Conservation (phyloP, 2,329 filamentous ascomycete species). For the Fusarium compactum region DNA sequence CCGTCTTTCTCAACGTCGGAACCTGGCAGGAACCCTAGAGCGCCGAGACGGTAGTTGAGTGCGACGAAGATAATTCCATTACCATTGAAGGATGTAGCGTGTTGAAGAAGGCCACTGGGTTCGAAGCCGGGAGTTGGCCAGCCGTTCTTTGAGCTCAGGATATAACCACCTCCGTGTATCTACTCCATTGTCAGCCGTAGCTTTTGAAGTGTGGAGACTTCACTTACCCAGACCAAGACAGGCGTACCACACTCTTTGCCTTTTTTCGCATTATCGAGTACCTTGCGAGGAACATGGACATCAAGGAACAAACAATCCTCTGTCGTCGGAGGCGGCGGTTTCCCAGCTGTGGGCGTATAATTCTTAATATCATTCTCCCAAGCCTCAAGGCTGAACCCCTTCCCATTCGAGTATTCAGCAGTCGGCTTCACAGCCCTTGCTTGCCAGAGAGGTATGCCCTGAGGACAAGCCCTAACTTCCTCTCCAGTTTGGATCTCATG, state of each 20-base stretch:
- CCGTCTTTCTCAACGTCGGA: not conserved
- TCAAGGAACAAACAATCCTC: not conserved
- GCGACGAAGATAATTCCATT: not conserved
- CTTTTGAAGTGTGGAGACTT: too few species aligned
- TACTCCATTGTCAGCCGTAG: not conserved
- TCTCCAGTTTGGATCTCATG: not conserved
- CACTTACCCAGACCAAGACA: not conserved
- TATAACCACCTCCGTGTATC: not conserved
- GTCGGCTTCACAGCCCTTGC: not conserved
- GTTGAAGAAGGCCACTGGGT: not conserved
- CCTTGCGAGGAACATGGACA: not conserved
- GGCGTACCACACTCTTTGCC: fast-evolving
- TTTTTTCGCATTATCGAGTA: fast-evolving
- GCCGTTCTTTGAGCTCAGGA: not conserved
- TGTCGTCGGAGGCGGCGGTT: not conserved
- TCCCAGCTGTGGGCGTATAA: not conserved
- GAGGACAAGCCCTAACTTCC: not conserved
- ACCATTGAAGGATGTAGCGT: not conserved
- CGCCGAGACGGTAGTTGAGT: conserved; percentile 8
- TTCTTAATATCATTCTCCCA: not conserved
- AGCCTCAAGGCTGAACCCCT: not conserved
- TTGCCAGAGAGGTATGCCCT: not conserved
- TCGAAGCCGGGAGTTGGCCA: not conserved
- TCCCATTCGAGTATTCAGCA: not conserved
- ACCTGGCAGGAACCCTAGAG: not conserved